phyloP scores from a whole-genome alignment of 495 filamentous ascomycete genomes.

The Penicillium desertorum region DNA sequence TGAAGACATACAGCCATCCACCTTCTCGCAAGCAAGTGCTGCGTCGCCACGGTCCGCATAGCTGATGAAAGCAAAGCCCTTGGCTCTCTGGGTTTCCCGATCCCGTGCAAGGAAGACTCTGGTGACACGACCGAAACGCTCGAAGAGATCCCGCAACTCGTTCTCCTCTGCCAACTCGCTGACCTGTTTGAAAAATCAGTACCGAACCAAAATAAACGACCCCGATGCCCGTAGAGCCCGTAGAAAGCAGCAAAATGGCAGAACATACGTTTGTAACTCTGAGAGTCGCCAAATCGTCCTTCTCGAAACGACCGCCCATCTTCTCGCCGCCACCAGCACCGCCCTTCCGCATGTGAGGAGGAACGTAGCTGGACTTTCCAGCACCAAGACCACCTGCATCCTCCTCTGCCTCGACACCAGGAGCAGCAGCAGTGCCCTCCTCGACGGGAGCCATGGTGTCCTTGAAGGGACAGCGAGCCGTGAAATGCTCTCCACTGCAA shows the following conservation, averaged over 20 bases:
- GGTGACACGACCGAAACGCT: constrained; percentile 92
- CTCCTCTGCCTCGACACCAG: constrained; percentile 50
- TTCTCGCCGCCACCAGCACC: constrained; percentile 69
- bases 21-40: constrained; percentile 87
- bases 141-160: constrained; percentile 96
- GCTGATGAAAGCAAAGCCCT: constrained; percentile 98
- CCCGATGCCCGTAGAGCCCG: constrained; percentile 1
- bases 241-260: background rate
- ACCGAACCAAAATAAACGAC: constrained; percentile 10
- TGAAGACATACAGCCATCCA: constrained; percentile 81
- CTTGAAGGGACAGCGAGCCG: constrained; percentile 87
- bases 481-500: constrained; percentile 98
- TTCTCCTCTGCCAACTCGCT: constrained; percentile 95
- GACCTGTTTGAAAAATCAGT: constrained; percentile 54
- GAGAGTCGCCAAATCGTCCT: constrained; percentile 94
- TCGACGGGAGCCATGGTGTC: constrained; percentile 78
- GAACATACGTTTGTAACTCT: constrained; percentile 91
- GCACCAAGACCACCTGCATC: constrained; percentile 60
- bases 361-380: constrained; percentile 80
- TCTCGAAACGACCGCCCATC: constrained; percentile 93
- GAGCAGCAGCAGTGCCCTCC: constrained; percentile 58
- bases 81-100: constrained; percentile 87
- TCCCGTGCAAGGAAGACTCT: constrained; percentile 97
- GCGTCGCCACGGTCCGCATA: constrained; percentile 88
- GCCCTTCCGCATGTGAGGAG: constrained; percentile 83